phyloP scores from a whole-genome alignment of 768 basidiomycete genomes.

The Pulveroboletus sp. region DNA sequence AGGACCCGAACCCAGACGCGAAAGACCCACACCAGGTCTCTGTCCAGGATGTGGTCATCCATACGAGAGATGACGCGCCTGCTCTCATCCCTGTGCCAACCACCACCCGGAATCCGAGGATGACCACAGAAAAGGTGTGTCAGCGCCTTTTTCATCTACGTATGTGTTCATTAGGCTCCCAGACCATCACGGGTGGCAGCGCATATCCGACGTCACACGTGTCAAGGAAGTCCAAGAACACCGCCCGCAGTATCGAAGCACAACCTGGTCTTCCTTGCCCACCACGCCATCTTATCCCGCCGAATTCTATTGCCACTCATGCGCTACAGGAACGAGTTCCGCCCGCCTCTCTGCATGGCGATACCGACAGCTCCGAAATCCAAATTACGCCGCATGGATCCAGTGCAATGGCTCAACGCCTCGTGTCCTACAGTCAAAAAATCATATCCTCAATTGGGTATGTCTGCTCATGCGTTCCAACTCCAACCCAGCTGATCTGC shows the following conservation, averaged over 20 bases:
- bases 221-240: slow-evolving; percentile 18
- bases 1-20: neutral
- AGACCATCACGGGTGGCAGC: slow-evolving; percentile 18
- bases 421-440: slow-evolving; percentile 50
- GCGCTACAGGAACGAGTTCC: slow-evolving; percentile 15
- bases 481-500: slow-evolving; percentile 23
- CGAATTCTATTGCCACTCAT: slow-evolving; percentile 13
- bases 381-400: slow-evolving; percentile 14
- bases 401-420: slow-evolving; percentile 43
- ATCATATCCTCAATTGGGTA: slow-evolving; percentile 44
- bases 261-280: slow-evolving; percentile 5
- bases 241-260: slow-evolving; percentile 13
- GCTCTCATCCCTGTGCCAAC: slow-evolving; percentile 5
- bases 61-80: neutral
- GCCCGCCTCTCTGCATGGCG: slow-evolving; percentile 23
- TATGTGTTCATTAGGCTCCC: slow-evolving; percentile 18
- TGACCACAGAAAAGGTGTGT: slow-evolving; percentile 21
- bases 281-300: slow-evolving; percentile 7
- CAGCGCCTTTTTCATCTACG: slow-evolving; percentile 6
- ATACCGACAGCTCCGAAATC: slow-evolving; percentile 26
- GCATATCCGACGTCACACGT: slow-evolving; percentile 14
- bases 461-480: slow-evolving; percentile 30
- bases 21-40: too few relatives aligned
- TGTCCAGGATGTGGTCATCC: slow-evolving; percentile 1
- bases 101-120: slow-evolving; percentile 29